Percentiles rank a stretch among this genome's conserved stretches.
Evolutionary conservation across 805 yeast genomes (phyloP).

Genomic region (Candida glaebosa): DNA sequence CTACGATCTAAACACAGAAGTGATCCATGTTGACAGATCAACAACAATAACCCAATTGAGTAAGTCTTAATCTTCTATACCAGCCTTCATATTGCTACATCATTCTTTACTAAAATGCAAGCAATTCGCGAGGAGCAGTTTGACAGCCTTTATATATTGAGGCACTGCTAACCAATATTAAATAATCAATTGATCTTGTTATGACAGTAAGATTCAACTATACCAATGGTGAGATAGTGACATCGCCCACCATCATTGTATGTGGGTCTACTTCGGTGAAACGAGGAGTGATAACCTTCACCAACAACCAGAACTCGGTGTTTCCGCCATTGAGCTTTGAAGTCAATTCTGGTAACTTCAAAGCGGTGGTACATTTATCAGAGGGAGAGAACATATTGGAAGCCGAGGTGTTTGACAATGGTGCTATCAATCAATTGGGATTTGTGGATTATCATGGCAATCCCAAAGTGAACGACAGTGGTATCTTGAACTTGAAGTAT

Average conservation of each 20-base stretch:
- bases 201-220: conserved; percentile 31
- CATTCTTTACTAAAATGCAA: no score
- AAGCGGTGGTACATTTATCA: conserved; percentile 66
- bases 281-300: conserved; percentile 29
- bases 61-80: no score
- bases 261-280: conserved; percentile 23
- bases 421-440: conserved; percentile 25
- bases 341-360: conserved; percentile 66
- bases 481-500: conserved; percentile 20
- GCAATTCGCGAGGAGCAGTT: no score
- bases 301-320: conserved; percentile 30
- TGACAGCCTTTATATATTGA: no score
- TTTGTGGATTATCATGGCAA: conserved; percentile 15
- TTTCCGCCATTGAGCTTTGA: conserved; percentile 74
- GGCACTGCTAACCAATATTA: neutral
- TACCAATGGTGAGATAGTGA: conserved; percentile 32
- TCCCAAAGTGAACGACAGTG: conserved; percentile 21
- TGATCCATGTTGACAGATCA: no score
- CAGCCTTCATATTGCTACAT: no score
- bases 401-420: conserved; percentile 47
- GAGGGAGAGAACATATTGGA: conserved; percentile 62
- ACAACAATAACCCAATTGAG: no score
- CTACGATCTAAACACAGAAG: no score
- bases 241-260: conserved; percentile 37
- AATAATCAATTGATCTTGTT: no score